Conservation (phyloP, 805 yeast genomes). For the Schizosaccharomyces octosporus region DNA sequence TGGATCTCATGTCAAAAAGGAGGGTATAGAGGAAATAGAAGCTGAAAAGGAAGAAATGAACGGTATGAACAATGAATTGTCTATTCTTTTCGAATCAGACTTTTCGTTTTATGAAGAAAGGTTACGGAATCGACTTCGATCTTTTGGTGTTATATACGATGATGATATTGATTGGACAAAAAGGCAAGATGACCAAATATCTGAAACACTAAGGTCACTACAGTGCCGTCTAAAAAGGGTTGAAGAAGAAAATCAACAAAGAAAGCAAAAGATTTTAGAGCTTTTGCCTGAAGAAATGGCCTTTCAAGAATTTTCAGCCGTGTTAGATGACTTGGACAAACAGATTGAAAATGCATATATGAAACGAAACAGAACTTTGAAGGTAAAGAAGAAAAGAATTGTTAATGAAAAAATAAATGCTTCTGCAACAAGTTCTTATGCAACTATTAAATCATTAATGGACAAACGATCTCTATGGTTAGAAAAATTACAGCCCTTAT, state of each 20-base stretch:
- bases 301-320: slow-evolving; percentile 79
- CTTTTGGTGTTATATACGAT: slow-evolving; percentile 58
- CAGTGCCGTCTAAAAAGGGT: slow-evolving; percentile 44
- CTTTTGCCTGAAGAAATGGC: slow-evolving; percentile 70
- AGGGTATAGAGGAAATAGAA: slow-evolving; percentile 20
- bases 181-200: slow-evolving; percentile 82
- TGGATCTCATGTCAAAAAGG: slow-evolving; percentile 9
- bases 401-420: neutral
- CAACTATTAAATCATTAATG: neutral
- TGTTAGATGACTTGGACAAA: slow-evolving; percentile 79
- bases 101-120: slow-evolving; percentile 57
- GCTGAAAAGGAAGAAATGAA: slow-evolving; percentile 28
- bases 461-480: neutral
- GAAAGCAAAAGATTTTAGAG: slow-evolving; percentile 44
- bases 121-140: slow-evolving; percentile 61
- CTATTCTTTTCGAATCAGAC: neutral
- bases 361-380: slow-evolving; percentile 55
- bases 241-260: slow-evolving; percentile 34
- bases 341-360: slow-evolving; percentile 88
- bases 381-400: slow-evolving; percentile 29
- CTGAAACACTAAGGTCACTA: slow-evolving; percentile 52
- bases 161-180: slow-evolving; percentile 19
- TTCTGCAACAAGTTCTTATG: neutral
- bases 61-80: neutral
- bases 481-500: neutral